Evolutionary conservation across 73 alveolate species (phyloP).

Genomic region (Stentor roeselii): DNA sequence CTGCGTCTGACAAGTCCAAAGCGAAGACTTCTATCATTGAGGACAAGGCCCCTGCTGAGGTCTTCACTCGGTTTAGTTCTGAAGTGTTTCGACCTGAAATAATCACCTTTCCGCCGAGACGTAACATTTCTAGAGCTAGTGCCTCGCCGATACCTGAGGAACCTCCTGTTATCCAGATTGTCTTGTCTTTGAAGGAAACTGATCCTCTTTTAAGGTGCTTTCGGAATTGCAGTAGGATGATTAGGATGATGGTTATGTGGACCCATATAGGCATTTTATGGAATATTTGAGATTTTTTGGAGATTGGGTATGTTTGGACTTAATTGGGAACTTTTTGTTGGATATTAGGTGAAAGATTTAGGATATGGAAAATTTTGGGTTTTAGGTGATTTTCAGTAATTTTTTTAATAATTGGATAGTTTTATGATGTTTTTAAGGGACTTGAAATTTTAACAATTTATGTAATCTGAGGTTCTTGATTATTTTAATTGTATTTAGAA

Average conservation of each 20-base stretch:
- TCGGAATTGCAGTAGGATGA: neutral
- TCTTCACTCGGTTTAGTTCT: slow-evolving; percentile 25
- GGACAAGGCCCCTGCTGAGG: neutral
- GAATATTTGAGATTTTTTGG: too few relatives aligned
- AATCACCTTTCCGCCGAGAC: slow-evolving; percentile 30
- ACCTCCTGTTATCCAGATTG: slow-evolving; percentile 45
- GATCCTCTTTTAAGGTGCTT: neutral
- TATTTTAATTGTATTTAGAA: too few relatives aligned
- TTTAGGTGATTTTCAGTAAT: too few relatives aligned
- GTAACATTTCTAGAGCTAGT: slow-evolving; percentile 18
- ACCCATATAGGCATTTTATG: slow-evolving; percentile 2
- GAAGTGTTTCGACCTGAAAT: slow-evolving; percentile 30
- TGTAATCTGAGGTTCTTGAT: too few relatives aligned
- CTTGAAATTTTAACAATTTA: too few relatives aligned
- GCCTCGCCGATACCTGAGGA: slow-evolving; percentile 46
- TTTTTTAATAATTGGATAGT: too few relatives aligned
- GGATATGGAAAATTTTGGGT: too few relatives aligned
- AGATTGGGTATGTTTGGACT: too few relatives aligned
- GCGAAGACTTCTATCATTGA: neutral
- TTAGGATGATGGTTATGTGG: neutral
- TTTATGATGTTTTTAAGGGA: too few relatives aligned
- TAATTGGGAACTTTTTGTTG: too few relatives aligned
- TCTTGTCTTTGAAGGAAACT: slow-evolving; percentile 18
- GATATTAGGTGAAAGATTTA: too few relatives aligned
- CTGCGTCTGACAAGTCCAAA: slow-evolving; percentile 5